These are phyloP conservation scores for Microbotryum scabiosae DNA, from an alignment of 1,284 basidiomycete species.

Conservation along the genomic window DNA sequence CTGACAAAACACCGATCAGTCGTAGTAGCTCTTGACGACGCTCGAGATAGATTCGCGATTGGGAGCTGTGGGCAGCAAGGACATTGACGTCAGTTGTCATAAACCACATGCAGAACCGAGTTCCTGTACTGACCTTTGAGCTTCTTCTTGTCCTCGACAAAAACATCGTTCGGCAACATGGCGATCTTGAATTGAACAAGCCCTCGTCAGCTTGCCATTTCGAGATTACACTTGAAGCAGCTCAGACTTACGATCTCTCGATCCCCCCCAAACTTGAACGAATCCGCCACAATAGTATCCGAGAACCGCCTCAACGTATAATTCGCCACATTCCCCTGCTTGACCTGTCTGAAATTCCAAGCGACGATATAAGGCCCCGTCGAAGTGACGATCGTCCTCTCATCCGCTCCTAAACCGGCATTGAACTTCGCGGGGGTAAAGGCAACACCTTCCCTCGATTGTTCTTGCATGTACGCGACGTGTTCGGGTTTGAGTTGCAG, in stretches of 20 bases:
- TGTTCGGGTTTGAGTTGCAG: slow-evolving; percentile 87
- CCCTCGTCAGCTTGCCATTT: background rate
- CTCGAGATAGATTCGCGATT: slow-evolving; percentile 47
- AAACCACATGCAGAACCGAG: no score
- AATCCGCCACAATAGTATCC: slow-evolving; percentile 88
- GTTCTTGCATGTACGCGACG: slow-evolving; percentile 86
- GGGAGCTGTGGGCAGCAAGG: slow-evolving; percentile 57
- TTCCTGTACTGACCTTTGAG: slow-evolving; percentile 59
- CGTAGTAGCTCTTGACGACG: slow-evolving; percentile 3
- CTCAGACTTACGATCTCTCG: slow-evolving; percentile 58
- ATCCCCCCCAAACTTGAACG: slow-evolving; percentile 91
- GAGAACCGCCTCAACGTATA: slow-evolving; percentile 85
- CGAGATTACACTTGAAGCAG: no score
- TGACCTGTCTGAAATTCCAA: slow-evolving; percentile 81
- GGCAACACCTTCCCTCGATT: slow-evolving; percentile 48
- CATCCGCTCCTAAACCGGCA: slow-evolving; percentile 59
- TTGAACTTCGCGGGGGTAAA: slow-evolving; percentile 98
- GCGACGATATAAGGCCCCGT: slow-evolving; percentile 76
- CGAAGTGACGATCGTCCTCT: slow-evolving; percentile 93
- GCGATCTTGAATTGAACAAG: slow-evolving; percentile 50
- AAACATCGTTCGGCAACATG: slow-evolving; percentile 85
- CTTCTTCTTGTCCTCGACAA: slow-evolving; percentile 87
- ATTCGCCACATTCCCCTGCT: slow-evolving; percentile 78
- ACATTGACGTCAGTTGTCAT: background rate
- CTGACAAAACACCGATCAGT: no score